A percentile compares a stretch with the other conserved stretches of the same genome.
Evolutionary conservation across 2,329 filamentous ascomycete genomes (phyloP).

Genomic region (Aspergillus aculeatus): DNA sequence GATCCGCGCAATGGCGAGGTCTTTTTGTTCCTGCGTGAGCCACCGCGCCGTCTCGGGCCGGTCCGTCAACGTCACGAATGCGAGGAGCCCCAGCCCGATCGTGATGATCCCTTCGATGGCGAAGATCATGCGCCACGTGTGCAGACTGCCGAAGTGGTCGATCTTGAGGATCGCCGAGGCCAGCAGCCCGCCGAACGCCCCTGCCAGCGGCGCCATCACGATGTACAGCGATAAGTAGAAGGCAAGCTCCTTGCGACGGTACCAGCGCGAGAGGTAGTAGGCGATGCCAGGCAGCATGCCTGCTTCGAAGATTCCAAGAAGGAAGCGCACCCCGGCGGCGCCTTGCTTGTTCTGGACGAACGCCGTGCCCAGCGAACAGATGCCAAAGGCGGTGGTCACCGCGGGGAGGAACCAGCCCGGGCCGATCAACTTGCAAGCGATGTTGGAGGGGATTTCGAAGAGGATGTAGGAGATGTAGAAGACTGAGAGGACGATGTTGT

Average conservation of each 20-base stretch:
- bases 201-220: slow-evolving; percentile 68
- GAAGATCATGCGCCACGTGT: slow-evolving; percentile 69
- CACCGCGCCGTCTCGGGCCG: slow-evolving; percentile 66
- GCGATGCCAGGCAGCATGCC: slow-evolving; percentile 73
- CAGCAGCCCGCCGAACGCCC: slow-evolving; percentile 69
- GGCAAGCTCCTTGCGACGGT: slow-evolving; percentile 65
- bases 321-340: slow-evolving; percentile 62
- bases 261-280: slow-evolving; percentile 72
- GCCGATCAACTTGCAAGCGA: slow-evolving; percentile 68
- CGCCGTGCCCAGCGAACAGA: slow-evolving; percentile 63
- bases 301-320: slow-evolving; percentile 69
- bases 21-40: slow-evolving; percentile 65
- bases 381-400: slow-evolving; percentile 62
- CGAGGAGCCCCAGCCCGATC: slow-evolving; percentile 56
- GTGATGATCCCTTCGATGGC: slow-evolving; percentile 69
- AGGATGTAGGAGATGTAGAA: slow-evolving; percentile 74
- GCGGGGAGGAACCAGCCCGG: slow-evolving; percentile 70
- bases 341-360: slow-evolving; percentile 59
- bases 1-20: slow-evolving; percentile 64
- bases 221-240: slow-evolving; percentile 69
- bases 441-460: slow-evolving; percentile 68
- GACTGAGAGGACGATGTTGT: slow-evolving; percentile 65
- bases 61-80: slow-evolving; percentile 66
- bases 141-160: slow-evolving; percentile 56
- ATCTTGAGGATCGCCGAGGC: slow-evolving; percentile 64